Conservation (phyloP, 495 filamentous ascomycete species). For the Aspergillus affinis region DNA sequence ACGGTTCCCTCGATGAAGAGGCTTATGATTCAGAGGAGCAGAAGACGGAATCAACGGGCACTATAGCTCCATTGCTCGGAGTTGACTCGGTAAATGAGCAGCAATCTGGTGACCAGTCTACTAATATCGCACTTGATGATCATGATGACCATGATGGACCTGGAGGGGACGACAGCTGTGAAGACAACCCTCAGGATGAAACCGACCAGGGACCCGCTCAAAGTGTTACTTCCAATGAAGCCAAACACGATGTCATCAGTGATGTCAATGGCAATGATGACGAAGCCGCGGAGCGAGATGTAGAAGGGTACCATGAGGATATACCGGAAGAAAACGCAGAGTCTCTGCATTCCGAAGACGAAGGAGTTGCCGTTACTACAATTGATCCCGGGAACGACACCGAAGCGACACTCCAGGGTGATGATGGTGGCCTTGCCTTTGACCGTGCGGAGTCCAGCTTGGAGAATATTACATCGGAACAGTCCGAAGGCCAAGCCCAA, state of each 20-base stretch:
- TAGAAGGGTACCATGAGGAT: constrained; percentile 19
- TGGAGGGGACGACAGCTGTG: constrained; percentile 11
- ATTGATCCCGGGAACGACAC: not conserved
- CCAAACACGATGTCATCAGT: constrained; percentile 21
- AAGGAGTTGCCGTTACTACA: not conserved
- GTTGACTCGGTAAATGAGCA: constrained; percentile 15
- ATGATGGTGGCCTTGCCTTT: not conserved
- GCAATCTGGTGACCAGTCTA: constrained; percentile 16
- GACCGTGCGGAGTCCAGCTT: not conserved
- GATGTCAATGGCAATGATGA: constrained; percentile 21
- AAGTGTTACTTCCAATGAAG: constrained; percentile 10
- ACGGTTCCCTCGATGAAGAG: constrained; percentile 14
- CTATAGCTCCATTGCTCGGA: constrained; percentile 23
- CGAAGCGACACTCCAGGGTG: not conserved
- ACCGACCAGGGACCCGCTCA: constrained; percentile 11
- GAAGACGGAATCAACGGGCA: constrained; percentile 34
- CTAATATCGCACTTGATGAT: constrained; percentile 11
- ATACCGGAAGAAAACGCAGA: constrained; percentile 11
- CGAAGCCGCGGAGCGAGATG: constrained; percentile 17
- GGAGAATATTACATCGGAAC: not conserved
- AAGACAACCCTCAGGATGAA: constrained; percentile 22
- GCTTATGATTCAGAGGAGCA: constrained; percentile 31
- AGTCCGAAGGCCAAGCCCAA: not conserved
- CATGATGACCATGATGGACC: constrained; percentile 18
- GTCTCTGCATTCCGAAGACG: constrained; percentile 13